Conservation (phyloP, 176 grass and related monocot species). For the Aegilops bicornis region DNA sequence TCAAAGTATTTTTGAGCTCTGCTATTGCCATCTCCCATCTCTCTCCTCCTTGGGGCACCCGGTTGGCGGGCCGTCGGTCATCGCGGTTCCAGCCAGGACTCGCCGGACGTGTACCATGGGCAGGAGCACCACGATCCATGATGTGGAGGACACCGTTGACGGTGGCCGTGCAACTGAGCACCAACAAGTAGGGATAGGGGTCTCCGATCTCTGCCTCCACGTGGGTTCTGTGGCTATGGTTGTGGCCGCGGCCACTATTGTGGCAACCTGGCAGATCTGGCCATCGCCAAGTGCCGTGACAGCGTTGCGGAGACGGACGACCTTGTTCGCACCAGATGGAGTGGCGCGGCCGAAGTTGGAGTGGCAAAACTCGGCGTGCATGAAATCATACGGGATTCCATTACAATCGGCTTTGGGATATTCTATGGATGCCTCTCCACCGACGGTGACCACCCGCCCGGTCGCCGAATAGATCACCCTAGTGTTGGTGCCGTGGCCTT, state of each 20-base stretch:
- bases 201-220: not conserved
- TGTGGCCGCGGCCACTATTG: not conserved
- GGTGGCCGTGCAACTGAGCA: not conserved
- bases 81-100: not conserved
- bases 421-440: not conserved
- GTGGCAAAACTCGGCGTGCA: not conserved
- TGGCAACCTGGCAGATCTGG: not conserved
- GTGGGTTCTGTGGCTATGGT: too few relatives aligned
- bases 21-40: not conserved
- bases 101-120: too few relatives aligned
- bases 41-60: too few relatives aligned
- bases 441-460: not conserved
- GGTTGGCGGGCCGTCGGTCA: not conserved
- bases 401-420: not conserved
- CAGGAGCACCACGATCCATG: not conserved
- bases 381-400: not conserved
- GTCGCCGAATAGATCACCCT: not conserved
- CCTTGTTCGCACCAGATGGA: not conserved
- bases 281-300: not conserved
- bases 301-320: not conserved
- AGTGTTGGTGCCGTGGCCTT: too few relatives aligned
- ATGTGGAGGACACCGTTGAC: not conserved
- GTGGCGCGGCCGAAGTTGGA: not conserved
- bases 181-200: not conserved
- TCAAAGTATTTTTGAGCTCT: not conserved